Base-by-base conservation (phyloP, 306 rosid genomes). In the Quillaja saponaria region DNA sequence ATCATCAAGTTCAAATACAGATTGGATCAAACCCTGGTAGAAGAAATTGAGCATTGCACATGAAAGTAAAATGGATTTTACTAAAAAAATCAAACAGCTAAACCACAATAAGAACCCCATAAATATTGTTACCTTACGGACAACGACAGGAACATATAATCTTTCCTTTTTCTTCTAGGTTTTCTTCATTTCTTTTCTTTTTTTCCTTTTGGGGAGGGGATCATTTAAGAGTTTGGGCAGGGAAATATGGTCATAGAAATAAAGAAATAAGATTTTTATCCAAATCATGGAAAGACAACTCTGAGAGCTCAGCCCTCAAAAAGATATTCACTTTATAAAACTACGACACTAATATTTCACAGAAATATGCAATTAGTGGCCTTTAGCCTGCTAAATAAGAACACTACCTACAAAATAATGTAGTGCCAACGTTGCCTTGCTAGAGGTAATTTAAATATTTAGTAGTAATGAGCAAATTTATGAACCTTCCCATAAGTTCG, bases 401-500 rank as follows among this genome's bases (percentile, higher is more conserved):
- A n/a, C n/a, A n/a, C n/a, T n/a, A n/a, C n/a, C n/a, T n/a, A n/a
- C n/a, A n/a, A n/a, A n/a, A n/a, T n/a, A n/a, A n/a, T n/a, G n/a
- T n/a, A n/a, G n/a, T n/a, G n/a, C n/a, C n/a, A n/a, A n/a, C n/a
- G n/a, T n/a, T n/a, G n/a, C n/a, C n/a, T n/a, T n/a, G n/a, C n/a
- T n/a, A n/a, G n/a, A n/a, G n/a, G n/a, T n/a, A n/a, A n/a, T n/a
- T n/a, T 46, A 5, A 67, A 34, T 21, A 64, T 61, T 48, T n/a
- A 37, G n/a, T 28, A 15, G n/a, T 44, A 19, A 34, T 10, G 17
- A 72, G 61, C 42, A 25, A 71, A 39, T 41, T 49, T 73, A 69
- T 55, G 51, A 49, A 92, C 99, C 99, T 92, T 92, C 74, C 99
- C 99, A 20, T 66, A 88, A 64, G 99, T 92, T 69, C 82, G 87